These are phyloP conservation scores for Kwoniella europaea DNA, from an alignment of 768 basidiomycete genomes.

Conservation along the genomic window DNA sequence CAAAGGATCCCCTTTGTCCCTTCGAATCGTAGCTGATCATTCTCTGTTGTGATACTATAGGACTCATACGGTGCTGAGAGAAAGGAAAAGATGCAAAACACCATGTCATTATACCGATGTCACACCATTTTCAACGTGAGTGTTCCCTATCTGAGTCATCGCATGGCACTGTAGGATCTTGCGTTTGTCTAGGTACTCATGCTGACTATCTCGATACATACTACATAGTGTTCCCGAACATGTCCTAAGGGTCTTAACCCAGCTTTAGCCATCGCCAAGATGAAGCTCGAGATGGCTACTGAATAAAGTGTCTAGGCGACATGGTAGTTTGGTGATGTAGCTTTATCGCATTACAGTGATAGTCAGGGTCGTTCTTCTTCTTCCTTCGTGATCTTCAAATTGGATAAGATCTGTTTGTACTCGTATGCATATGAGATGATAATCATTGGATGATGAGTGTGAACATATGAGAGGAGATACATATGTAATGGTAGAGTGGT, in stretches of 20 bases:
- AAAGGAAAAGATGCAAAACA: constrained; percentile 91
- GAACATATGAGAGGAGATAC: neutral
- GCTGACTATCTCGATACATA: neutral
- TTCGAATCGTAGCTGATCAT: neutral
- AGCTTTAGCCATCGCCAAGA: constrained; percentile 86
- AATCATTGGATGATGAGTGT: neutral
- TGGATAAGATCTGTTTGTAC: constrained; percentile 12
- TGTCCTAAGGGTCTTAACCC: constrained; percentile 97
- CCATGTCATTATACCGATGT: constrained; percentile 94
- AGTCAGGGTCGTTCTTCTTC: neutral
- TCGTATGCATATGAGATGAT: constrained; percentile 22
- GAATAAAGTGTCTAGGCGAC: constrained; percentile 2
- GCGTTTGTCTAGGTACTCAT: neutral
- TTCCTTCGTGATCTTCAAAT: constrained; percentile 6
- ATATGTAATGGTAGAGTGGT: neutral
- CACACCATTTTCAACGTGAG: constrained; percentile 96
- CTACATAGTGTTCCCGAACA: constrained; percentile 75
- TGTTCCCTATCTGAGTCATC: neutral
- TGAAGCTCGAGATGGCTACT: constrained; percentile 74
- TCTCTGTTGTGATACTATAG: constrained; percentile 56
- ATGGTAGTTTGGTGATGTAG: neutral
- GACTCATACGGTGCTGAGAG: constrained; percentile 78
- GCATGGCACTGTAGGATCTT: neutral
- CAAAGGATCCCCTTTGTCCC: neutral
- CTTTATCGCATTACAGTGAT: neutral